A percentile compares a stretch with the other conserved stretches of the same genome.
phyloP scores from a whole-genome alignment of 345 rosid species.

The Pistacia integerrima region DNA sequence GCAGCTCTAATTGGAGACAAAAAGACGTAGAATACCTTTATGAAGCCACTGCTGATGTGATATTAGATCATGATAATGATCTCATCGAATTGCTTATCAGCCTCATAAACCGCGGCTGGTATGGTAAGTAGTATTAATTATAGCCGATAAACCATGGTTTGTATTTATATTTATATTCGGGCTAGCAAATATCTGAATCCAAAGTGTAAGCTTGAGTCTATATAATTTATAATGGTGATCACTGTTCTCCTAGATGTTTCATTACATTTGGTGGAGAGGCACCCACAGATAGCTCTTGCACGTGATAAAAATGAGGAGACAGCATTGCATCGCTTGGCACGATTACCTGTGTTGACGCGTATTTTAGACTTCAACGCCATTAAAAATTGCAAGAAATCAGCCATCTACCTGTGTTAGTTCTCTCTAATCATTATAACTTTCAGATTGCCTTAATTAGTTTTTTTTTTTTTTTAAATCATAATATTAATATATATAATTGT shows the following conservation, averaged over 20 bases:
- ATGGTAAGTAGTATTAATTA: no score
- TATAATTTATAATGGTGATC: no score
- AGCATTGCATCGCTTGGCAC: slow-evolving; percentile 25
- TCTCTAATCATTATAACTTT: background rate
- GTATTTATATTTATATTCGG: no score
- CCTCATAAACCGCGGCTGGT: no score
- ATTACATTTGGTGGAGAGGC: background rate
- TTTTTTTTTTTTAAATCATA: no score
- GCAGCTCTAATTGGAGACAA: slow-evolving; percentile 21
- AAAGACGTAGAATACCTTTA: slow-evolving; percentile 17
- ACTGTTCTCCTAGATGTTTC: slow-evolving; percentile 11
- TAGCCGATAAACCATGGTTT: no score
- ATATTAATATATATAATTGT: no score
- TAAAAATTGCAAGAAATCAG: background rate
- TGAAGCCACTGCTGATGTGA: background rate
- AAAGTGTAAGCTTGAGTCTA: no score
- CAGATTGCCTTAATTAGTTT: background rate
- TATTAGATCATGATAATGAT: background rate
- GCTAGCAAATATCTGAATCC: no score
- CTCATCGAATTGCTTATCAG: background rate
- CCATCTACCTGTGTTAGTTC: background rate
- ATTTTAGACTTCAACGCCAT: background rate
- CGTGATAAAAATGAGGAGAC: background rate
- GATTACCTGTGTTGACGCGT: background rate
- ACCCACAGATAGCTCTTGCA: background rate